These are phyloP conservation scores for Petasospora fabianii DNA, from an alignment of 1,139 yeast genomes.

Conservation along the genomic window DNA sequence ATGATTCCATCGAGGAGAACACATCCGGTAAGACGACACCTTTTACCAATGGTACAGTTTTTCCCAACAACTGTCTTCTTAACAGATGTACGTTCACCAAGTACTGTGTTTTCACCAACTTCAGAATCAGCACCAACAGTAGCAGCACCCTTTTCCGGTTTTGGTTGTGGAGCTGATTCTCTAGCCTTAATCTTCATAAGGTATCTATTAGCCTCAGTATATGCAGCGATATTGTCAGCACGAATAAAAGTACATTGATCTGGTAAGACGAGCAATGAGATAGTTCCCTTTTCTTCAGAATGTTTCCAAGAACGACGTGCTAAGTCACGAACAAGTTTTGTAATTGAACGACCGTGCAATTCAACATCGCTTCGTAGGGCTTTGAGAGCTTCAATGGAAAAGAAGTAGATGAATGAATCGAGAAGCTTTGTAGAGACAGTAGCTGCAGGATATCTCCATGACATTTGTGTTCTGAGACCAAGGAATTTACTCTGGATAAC, in stretches of 20 bases:
- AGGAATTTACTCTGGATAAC: constrained; percentile 68
- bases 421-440: constrained; percentile 72
- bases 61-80: constrained; percentile 79
- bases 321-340: constrained; percentile 75
- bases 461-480: constrained; percentile 77
- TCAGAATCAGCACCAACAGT: constrained; percentile 85
- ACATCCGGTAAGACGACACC: constrained; percentile 86
- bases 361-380: constrained; percentile 34
- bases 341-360: constrained; percentile 45
- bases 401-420: constrained; percentile 78
- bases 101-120: constrained; percentile 53
- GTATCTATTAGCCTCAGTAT: constrained; percentile 87
- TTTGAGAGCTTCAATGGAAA: constrained; percentile 51
- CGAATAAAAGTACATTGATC: constrained; percentile 67
- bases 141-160: constrained; percentile 60
- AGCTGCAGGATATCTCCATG: constrained; percentile 82
- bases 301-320: constrained; percentile 94
- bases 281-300: constrained; percentile 50
- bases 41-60: constrained; percentile 75
- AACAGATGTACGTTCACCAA: constrained; percentile 80
- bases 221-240: constrained; percentile 72
- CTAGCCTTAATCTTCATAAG: constrained; percentile 53
- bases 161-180: constrained; percentile 34
- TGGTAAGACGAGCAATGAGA: constrained; percentile 65
- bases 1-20: constrained; percentile 67